phyloP scores from a whole-genome alignment of 495 filamentous ascomycete genomes.

The Podospora appendiculata region DNA sequence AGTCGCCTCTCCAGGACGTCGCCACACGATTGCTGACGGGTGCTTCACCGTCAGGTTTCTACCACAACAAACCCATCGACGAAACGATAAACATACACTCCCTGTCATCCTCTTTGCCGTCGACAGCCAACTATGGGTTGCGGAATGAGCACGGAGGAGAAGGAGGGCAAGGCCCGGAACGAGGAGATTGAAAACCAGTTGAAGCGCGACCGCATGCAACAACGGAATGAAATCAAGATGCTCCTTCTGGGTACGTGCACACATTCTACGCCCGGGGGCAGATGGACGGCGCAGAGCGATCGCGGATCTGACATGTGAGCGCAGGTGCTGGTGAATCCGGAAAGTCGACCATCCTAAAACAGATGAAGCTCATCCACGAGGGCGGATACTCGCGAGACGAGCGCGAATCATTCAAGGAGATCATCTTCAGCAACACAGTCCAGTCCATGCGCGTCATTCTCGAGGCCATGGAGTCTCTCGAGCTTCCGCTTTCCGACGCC shows the following conservation, averaged over 20 bases:
- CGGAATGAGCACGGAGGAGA: conserved; percentile 99
- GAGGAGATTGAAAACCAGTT: conserved; percentile 99
- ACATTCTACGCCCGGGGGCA: neutral
- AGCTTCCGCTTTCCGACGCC: conserved; percentile 79
- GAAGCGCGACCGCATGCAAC: conserved; percentile 90
- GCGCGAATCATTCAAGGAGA: conserved; percentile 83
- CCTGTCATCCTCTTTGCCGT: conserved; percentile 9
- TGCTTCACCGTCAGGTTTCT: conserved; percentile 3
- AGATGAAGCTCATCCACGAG: conserved; percentile 92
- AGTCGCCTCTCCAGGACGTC: neutral
- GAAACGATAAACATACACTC: conserved; percentile 6
- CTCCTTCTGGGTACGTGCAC: conserved; percentile 76
- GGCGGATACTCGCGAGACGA: conserved; percentile 74
- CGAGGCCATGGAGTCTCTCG: conserved; percentile 91
- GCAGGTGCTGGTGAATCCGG: conserved; percentile 98
- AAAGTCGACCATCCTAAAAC: conserved; percentile 98
- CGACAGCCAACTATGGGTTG: conserved; percentile 76
- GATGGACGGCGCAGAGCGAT: neutral
- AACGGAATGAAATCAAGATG: conserved; percentile 99
- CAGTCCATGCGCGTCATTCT: conserved; percentile 95
- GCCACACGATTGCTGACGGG: conserved; percentile 3
- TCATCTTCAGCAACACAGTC: conserved; percentile 97
- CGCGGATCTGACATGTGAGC: conserved; percentile 8
- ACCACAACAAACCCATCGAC: conserved; percentile 11
- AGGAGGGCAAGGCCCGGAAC: conserved; percentile 99